These are phyloP conservation scores for Calycina herbarum DNA, from an alignment of 2,329 filamentous ascomycete species.

Conservation along the genomic window DNA sequence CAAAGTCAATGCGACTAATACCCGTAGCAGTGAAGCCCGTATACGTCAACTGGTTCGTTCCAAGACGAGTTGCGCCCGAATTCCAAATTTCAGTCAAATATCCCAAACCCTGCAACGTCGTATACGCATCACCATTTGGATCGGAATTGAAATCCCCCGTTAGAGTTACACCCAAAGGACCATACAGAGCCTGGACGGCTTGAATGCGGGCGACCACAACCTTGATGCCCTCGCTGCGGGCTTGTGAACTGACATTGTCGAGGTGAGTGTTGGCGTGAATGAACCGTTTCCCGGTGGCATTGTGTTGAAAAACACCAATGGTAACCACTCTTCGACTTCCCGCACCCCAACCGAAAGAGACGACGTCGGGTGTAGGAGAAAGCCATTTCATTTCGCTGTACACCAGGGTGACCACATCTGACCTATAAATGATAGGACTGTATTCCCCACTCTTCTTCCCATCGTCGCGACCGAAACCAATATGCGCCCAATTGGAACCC, in stretches of 20 bases:
- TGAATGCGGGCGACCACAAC: background rate
- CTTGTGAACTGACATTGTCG: background rate
- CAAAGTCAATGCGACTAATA: background rate
- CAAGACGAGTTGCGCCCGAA: background rate
- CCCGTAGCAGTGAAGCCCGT: background rate
- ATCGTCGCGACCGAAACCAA: background rate
- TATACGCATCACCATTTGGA: background rate
- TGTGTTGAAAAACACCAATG: background rate
- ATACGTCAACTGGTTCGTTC: background rate
- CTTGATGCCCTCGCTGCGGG: conserved; percentile 1
- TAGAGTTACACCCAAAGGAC: background rate
- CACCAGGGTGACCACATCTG: background rate
- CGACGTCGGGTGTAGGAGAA: background rate
- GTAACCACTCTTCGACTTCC: background rate
- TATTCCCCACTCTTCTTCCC: background rate
- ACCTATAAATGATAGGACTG: background rate
- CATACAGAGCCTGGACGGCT: background rate
- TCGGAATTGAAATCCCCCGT: background rate
- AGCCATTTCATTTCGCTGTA: conserved; percentile 5
- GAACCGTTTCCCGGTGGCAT: background rate
- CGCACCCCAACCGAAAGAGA: background rate
- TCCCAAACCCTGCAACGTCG: background rate
- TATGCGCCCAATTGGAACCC: background rate
- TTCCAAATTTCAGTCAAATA: background rate
- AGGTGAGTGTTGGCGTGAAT: conserved; percentile 1